phyloP scores from a whole-genome alignment of 805 yeast genomes.

The Candida yuanshanica region DNA sequence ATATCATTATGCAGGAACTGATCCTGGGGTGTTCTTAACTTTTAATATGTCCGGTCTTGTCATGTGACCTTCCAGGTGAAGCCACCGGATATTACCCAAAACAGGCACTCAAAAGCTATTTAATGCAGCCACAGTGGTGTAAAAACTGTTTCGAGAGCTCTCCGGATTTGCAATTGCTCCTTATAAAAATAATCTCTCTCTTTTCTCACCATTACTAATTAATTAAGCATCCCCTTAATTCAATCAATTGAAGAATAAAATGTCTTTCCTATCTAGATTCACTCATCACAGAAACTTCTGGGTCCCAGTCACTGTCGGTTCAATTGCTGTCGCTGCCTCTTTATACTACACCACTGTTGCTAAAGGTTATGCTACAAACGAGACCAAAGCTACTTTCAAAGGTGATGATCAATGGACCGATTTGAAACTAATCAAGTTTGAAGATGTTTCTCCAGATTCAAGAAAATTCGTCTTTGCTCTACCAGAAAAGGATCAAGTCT shows the following conservation, averaged over 20 bases:
- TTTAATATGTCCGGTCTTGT: too few relatives aligned
- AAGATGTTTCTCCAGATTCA: constrained; percentile 54
- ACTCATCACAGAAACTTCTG: constrained; percentile 12
- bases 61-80: too few relatives aligned
- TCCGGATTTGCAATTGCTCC: too few relatives aligned
- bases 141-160: too few relatives aligned
- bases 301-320: constrained; percentile 39
- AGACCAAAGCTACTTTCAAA: constrained; percentile 43
- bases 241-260: constrained; percentile 1
- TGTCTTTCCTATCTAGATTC: constrained; percentile 25
- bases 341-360: constrained; percentile 25
- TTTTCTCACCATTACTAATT: background rate
- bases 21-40: too few relatives aligned
- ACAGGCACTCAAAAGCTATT: too few relatives aligned
- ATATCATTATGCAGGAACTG: too few relatives aligned
- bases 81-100: too few relatives aligned
- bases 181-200: background rate
- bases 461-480: constrained; percentile 67
- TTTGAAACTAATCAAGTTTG: constrained; percentile 45
- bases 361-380: constrained; percentile 27
- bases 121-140: too few relatives aligned
- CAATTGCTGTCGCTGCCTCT: constrained; percentile 40
- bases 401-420: constrained; percentile 71
- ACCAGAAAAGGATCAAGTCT: constrained; percentile 55
- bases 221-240: background rate